A percentile compares a stretch with the other conserved stretches of the same genome.
phyloP scores from a whole-genome alignment of 1,284 basidiomycete genomes.

The Phellopilus nigrolimitatus region DNA sequence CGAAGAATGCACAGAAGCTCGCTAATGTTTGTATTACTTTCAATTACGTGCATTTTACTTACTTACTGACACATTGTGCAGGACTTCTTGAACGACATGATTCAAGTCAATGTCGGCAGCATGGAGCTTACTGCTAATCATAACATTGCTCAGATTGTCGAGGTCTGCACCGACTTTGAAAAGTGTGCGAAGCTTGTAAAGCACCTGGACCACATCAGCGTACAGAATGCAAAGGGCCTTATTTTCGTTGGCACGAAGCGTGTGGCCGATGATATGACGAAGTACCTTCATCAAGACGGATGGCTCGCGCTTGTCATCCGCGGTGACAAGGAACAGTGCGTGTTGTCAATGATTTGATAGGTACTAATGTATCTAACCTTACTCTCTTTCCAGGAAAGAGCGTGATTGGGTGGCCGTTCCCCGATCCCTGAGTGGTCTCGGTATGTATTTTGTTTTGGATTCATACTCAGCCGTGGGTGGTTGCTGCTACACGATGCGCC shows the following conservation, averaged over 20 bases:
- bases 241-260: constrained; percentile 99
- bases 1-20: constrained; percentile 97
- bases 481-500: constrained; percentile 26
- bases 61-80: too few species aligned
- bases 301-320: constrained; percentile 99
- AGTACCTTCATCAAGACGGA: constrained; percentile 93
- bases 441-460: constrained; percentile 57
- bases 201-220: constrained; percentile 94
- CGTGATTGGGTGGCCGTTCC: constrained; percentile 99
- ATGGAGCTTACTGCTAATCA: too few species aligned
- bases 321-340: constrained; percentile 95
- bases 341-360: constrained; percentile 27
- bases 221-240: constrained; percentile 96
- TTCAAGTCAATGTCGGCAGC: too few species aligned
- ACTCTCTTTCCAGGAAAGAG: constrained; percentile 63
- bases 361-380: constrained; percentile 22
- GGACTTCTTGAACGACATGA: too few species aligned
- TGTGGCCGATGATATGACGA: constrained; percentile 97
- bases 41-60: too few species aligned
- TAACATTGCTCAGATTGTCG: too few species aligned
- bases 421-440: constrained; percentile 99
- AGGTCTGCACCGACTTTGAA: constrained; percentile 97
- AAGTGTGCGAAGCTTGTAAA: constrained; percentile 95
- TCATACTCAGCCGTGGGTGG: constrained; percentile 13
- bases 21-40: too few species aligned